Percentiles rank a stretch among this genome's conserved stretches.
These are phyloP conservation scores for Durio zibethinus DNA, from an alignment of 345 rosid genomes.

Conservation along the genomic window DNA sequence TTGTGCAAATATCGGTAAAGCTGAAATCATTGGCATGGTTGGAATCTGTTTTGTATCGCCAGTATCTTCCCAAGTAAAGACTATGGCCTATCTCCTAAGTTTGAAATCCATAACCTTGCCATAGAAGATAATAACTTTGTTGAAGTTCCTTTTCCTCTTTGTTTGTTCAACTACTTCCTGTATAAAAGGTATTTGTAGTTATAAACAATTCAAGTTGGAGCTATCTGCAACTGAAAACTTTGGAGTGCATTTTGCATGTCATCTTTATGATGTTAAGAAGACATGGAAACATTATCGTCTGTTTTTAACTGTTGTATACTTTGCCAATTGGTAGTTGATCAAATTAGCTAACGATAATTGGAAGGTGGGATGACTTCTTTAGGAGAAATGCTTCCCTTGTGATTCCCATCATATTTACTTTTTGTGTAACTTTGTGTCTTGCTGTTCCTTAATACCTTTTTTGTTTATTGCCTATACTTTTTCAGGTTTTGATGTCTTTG, in stretches of 20 bases:
- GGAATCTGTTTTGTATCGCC: background rate
- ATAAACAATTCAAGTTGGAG: background rate
- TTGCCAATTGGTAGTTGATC: background rate
- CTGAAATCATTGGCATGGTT: background rate
- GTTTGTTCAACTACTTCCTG: background rate
- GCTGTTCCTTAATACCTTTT: background rate
- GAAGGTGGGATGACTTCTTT: background rate
- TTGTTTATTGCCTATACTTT: background rate
- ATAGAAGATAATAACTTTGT: background rate
- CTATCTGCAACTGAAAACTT: background rate
- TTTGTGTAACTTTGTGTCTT: background rate
- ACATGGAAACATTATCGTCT: background rate
- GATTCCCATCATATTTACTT: background rate
- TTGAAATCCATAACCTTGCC: background rate
- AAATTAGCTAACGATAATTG: background rate
- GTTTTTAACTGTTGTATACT: background rate
- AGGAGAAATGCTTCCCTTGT: background rate
- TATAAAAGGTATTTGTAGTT: background rate
- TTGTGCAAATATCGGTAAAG: background rate
- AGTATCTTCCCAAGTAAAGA: background rate
- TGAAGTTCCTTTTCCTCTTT: background rate
- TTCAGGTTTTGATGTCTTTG: slow-evolving; percentile 80
- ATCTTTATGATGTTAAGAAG: background rate
- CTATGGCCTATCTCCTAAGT: background rate
- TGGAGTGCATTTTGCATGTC: background rate